Evolutionary conservation across 768 basidiomycete species (phyloP).

Genomic region (Phlegmacium glaucopus): DNA sequence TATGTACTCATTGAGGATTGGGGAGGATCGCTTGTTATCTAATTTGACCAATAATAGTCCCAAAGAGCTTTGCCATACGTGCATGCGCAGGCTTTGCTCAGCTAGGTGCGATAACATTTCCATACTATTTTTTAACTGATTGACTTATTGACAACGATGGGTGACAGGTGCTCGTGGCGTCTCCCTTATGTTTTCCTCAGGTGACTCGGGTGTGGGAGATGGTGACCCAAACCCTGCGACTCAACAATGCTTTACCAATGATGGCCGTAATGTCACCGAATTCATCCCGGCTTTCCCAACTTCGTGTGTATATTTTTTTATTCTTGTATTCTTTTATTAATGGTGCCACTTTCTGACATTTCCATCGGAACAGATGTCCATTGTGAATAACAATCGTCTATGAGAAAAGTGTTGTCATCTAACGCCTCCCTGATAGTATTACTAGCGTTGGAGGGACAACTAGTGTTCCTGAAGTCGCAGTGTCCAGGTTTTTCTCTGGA

Average conservation of each 20-base stretch:
- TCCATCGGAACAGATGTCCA: conserved; percentile 33
- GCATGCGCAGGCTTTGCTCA: conserved; percentile 56
- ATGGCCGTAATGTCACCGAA: conserved; percentile 44
- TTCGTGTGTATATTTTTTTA: conserved; percentile 28
- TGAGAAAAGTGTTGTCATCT: not conserved
- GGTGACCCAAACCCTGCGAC: conserved; percentile 46
- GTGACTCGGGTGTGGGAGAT: conserved; percentile 70
- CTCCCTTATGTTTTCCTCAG: conserved; percentile 58
- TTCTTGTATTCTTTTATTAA: conserved; percentile 28
- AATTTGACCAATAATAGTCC: conserved; percentile 40
- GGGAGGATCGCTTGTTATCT: not conserved
- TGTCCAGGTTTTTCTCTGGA: conserved; percentile 53
- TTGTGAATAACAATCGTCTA: conserved; percentile 31
- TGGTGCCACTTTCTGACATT: not conserved
- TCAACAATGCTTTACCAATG: conserved; percentile 54
- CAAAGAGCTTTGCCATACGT: conserved; percentile 47
- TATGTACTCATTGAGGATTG: conserved; percentile 14
- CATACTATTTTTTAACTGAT: too few species aligned
- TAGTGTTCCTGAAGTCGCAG: conserved; percentile 50
- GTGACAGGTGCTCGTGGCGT: conserved; percentile 58
- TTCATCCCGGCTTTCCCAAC: conserved; percentile 64
- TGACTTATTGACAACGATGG: not conserved
- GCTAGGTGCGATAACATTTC: conserved; percentile 38
- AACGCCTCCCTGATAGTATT: conserved; percentile 43
- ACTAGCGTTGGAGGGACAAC: conserved; percentile 66